phyloP scores from a whole-genome alignment of 768 basidiomycete species.

The Pholiota molesta region DNA sequence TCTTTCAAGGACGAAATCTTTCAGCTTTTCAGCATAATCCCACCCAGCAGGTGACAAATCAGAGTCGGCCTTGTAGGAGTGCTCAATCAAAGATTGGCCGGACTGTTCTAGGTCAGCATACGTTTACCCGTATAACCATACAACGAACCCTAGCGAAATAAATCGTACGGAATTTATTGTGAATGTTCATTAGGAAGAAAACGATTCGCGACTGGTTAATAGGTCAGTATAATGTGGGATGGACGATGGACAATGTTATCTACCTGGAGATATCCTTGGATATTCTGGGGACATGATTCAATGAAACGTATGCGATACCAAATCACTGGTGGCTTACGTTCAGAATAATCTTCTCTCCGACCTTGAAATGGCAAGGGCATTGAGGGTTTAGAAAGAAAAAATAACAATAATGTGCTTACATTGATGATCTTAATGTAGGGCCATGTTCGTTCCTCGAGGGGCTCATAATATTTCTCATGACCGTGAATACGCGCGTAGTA shows the following conservation, averaged over 20 bases:
- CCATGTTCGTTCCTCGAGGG: conserved; percentile 89
- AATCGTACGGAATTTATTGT: conserved; percentile 90
- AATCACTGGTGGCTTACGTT: conserved; percentile 58
- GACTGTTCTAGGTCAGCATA: conserved; percentile 53
- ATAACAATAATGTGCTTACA: conserved; percentile 42
- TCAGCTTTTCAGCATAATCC: conserved; percentile 91
- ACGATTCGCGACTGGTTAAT: conserved; percentile 81
- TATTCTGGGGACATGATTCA: conserved; percentile 49
- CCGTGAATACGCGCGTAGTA: conserved; percentile 89
- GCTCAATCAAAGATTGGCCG: conserved; percentile 97
- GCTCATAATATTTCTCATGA: conserved; percentile 88
- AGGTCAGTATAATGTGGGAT: background rate
- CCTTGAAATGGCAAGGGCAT: conserved; percentile 42
- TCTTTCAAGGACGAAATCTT: conserved; percentile 87
- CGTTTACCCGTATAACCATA: background rate
- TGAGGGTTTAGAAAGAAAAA: conserved; percentile 15
- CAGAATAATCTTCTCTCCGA: conserved; percentile 95
- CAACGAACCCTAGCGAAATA: conserved; percentile 89
- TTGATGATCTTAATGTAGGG: conserved; percentile 96
- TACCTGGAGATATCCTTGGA: conserved; percentile 88
- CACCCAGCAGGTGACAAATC: conserved; percentile 94
- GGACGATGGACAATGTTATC: conserved; percentile 7
- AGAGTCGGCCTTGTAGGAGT: conserved; percentile 98
- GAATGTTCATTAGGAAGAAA: conserved; percentile 99
- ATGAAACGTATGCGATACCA: background rate